phyloP scores from a whole-genome alignment of 768 basidiomycete species.

The Boletellus ananas region DNA sequence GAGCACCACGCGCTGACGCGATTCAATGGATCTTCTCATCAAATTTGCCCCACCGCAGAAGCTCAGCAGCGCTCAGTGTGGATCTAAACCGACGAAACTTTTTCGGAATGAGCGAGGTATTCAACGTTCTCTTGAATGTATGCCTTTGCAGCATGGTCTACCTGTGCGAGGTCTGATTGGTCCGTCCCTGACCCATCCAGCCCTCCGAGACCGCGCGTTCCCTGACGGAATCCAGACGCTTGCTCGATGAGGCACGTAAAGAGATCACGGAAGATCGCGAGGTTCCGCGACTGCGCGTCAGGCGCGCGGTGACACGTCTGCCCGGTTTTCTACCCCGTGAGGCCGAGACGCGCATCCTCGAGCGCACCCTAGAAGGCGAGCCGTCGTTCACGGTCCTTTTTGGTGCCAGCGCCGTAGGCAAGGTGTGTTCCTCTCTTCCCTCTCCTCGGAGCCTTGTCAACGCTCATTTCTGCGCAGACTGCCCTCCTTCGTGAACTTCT shows the following conservation, averaged over 20 bases:
- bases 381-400: conserved; percentile 80
- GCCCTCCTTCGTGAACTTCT: conserved; percentile 76
- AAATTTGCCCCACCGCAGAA: conserved; percentile 60
- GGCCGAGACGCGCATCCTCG: conserved; percentile 61
- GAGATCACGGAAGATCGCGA: conserved; percentile 71
- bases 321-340: conserved; percentile 72
- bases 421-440: conserved; percentile 40
- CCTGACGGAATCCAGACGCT: conserved; percentile 69
- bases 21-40: conserved; percentile 75
- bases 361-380: conserved; percentile 59
- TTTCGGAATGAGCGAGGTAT: conserved; percentile 77
- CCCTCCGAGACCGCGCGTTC: conserved; percentile 77
- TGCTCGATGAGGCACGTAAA: conserved; percentile 72
- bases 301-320: conserved; percentile 74
- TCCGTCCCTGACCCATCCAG: conserved; percentile 35
- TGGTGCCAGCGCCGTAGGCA: conserved; percentile 78
- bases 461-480: conserved; percentile 43
- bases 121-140: conserved; percentile 73
- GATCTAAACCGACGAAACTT: conserved; percentile 67
- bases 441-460: background rate
- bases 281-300: conserved; percentile 59
- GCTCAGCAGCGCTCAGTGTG: conserved; percentile 54
- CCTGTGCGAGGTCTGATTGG: conserved; percentile 7
- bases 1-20: conserved; percentile 36
- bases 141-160: conserved; percentile 22